phyloP scores from a whole-genome alignment of 2,329 filamentous ascomycete species.

The Pleomassaria siparia region DNA sequence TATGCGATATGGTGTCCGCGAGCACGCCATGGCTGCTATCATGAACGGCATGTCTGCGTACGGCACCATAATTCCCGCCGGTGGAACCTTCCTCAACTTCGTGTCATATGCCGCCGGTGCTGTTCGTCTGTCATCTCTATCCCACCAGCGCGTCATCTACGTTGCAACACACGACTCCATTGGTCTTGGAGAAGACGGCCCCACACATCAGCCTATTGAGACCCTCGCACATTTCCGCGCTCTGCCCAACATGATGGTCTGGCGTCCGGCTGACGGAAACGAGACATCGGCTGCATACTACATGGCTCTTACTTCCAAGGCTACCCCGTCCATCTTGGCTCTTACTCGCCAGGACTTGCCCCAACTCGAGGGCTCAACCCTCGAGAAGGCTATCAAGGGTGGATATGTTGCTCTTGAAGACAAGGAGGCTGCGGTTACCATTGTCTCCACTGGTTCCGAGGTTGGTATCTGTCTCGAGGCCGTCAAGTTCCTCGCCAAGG shows the following conservation, averaged over 20 bases:
- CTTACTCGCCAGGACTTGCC: constrained; percentile 98
- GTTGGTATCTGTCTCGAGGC: constrained; percentile 92
- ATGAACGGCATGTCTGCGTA: constrained; percentile 96
- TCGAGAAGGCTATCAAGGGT: constrained; percentile 90
- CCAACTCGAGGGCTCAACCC: constrained; percentile 90
- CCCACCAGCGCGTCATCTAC: constrained; percentile 89
- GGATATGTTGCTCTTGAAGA: constrained; percentile 88
- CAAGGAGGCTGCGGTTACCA: constrained; percentile 79
- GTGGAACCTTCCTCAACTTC: constrained; percentile 98
- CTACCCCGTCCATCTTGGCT: constrained; percentile 89
- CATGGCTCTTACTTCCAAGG: constrained; percentile 83
- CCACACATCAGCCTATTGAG: constrained; percentile 99
- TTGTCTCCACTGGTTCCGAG: constrained; percentile 95
- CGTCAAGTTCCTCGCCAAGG: constrained; percentile 80
- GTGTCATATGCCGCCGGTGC: constrained; percentile 96
- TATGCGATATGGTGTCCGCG: constrained; percentile 87
- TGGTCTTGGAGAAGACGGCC: constrained; percentile 96
- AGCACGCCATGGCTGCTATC: constrained; percentile 89
- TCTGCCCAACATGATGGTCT: constrained; percentile 98
- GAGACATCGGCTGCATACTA: constrained; percentile 99
- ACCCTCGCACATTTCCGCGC: constrained; percentile 98
- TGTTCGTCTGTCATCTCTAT: constrained; percentile 90
- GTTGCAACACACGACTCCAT: constrained; percentile 98
- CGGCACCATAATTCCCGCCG: constrained; percentile 89
- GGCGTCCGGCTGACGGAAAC: constrained; percentile 97